Base-by-base conservation (phyloP, 106 monocot species). In the Amphibolis antarctica region DNA sequence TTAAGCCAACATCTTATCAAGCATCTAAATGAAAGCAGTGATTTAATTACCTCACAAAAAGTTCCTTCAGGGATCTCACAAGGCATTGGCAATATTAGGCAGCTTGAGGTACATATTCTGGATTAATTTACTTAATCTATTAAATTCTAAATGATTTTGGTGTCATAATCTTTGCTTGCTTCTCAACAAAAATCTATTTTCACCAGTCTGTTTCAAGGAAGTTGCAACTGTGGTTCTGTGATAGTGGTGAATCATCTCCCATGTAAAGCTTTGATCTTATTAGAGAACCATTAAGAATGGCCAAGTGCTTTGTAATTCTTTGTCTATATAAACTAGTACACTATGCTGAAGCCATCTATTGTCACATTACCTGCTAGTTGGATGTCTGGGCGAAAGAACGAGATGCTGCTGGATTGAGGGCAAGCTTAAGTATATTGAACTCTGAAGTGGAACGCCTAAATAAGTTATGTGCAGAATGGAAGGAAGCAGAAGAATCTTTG, bases 401-500 rank as follows among this genome's bases (percentile, higher is more conserved):
- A 74, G 94, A 96, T 72, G 86, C 79, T 82, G 81, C 94, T 74
- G 94, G 89, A 27, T 64, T 96, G 63, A 77, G 77, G 53, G 89
- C 86, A 67, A 96, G 94, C 75, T 76, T 89, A 59, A 86, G 42
- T 74, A 86, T 82, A 62, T 70, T 96, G 67, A 82, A 78, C 31
- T 84, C 86, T 53, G 89, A 96, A 55, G 89, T 96, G 20, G 79
- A 86, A 65, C 83, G 94, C 24, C 68, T 94, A 44, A 86, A 81
- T 58, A 89, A 86, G 48, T 68, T 89, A 58, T 94, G 89, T 69
- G 73, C 69, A 1, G 94, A 94, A 60, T 86, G 94, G 81, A 89
- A 84, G 78, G 89, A 89, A 74, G 94, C 94, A 60, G 94, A 89
- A 76, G 86, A 89, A 62, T 84, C 94, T 5, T 65, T 94, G 74